A percentile compares a stretch with the other conserved stretches of the same genome.
These are phyloP conservation scores for Heliosperma pusillum DNA, from an alignment of 148 eudicot species.

Conservation along the genomic window DNA sequence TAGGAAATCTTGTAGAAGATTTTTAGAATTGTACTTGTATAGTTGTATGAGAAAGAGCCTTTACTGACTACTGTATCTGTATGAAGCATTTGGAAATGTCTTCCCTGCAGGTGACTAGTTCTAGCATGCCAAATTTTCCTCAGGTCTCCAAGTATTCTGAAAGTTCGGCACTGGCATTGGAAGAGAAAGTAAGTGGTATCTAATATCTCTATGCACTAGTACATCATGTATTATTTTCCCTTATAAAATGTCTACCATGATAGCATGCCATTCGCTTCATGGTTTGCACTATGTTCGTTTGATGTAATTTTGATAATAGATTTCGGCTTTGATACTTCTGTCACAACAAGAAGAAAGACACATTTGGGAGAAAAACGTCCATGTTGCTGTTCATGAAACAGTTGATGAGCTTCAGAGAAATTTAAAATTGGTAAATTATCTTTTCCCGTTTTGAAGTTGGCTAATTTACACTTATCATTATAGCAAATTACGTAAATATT, in stretches of 20 bases:
- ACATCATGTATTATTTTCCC: neutral
- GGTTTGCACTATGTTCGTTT: neutral
- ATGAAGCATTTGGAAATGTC: conserved; percentile 8
- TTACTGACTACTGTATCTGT: neutral
- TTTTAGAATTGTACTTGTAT: too few species aligned
- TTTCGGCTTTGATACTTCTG: conserved; percentile 70
- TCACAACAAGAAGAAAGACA: conserved; percentile 91
- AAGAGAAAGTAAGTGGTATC: conserved; percentile 65
- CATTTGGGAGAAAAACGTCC: conserved; percentile 70
- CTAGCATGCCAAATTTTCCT: conserved; percentile 27
- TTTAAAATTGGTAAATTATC: conserved; percentile 58
- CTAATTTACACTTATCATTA: neutral
- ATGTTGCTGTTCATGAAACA: conserved; percentile 64
- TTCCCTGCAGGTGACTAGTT: conserved; percentile 30
- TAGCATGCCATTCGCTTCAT: neutral
- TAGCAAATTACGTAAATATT: neutral
- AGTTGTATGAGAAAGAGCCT: neutral
- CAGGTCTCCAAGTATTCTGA: conserved; percentile 51
- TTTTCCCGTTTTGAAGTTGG: neutral
- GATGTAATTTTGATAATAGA: conserved; percentile 39
- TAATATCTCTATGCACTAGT: neutral
- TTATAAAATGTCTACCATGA: too few species aligned
- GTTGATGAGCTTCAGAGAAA: conserved; percentile 80
- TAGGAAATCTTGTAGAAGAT: too few species aligned
- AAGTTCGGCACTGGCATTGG: conserved; percentile 73